phyloP scores from a whole-genome alignment of 805 yeast genomes.

The Cyberlindnera mycetangii region DNA sequence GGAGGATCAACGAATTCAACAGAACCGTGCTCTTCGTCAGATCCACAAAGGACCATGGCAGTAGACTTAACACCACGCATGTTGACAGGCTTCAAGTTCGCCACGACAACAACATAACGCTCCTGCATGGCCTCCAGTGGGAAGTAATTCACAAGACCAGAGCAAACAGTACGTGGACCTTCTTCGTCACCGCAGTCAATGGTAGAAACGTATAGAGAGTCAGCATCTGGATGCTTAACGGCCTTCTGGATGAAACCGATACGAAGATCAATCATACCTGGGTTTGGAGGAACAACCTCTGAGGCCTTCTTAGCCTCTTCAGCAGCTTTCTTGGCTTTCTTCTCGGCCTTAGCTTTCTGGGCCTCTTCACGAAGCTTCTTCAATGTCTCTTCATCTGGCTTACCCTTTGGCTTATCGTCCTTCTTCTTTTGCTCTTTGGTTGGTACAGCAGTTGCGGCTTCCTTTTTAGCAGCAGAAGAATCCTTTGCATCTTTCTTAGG shows the following conservation, averaged over 20 bases:
- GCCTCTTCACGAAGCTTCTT: slow-evolving; percentile 49
- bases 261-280: slow-evolving; percentile 85
- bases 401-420: slow-evolving; percentile 35
- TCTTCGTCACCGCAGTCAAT: slow-evolving; percentile 95
- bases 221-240: slow-evolving; percentile 96
- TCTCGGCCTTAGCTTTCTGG: slow-evolving; percentile 62
- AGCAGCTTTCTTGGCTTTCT: slow-evolving; percentile 45
- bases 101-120: slow-evolving; percentile 85
- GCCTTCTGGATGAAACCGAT: slow-evolving; percentile 98
- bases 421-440: slow-evolving; percentile 39
- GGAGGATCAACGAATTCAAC: slow-evolving; percentile 98
- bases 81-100: slow-evolving; percentile 94
- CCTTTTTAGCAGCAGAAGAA: slow-evolving; percentile 14
- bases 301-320: slow-evolving; percentile 53
- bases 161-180: slow-evolving; percentile 97
- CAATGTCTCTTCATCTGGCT: slow-evolving; percentile 47
- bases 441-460: slow-evolving; percentile 20
- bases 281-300: slow-evolving; percentile 62
- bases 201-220: slow-evolving; percentile 91
- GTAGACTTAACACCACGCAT: slow-evolving; percentile 96
- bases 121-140: slow-evolving; percentile 95
- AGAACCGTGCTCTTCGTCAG: slow-evolving; percentile 51
- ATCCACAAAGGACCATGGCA: slow-evolving; percentile 97
- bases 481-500: slow-evolving; percentile 46
- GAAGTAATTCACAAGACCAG: slow-evolving; percentile 88